Base-by-base conservation (phyloP, 208 protist species). In the Trichomonas gallinae region DNA sequence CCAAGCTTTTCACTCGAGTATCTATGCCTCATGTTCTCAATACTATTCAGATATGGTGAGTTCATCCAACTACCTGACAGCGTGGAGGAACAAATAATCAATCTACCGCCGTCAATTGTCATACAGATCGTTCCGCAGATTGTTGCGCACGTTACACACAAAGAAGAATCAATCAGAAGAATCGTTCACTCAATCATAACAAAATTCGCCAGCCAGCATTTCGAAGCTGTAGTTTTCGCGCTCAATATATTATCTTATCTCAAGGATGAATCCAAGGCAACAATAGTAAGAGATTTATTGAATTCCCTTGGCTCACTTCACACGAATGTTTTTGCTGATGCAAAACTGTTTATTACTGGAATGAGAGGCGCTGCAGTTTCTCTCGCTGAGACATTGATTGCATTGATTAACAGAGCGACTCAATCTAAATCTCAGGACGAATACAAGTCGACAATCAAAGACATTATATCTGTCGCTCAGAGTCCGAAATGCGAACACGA, bases 81-180 rank as follows among this genome's bases (percentile, higher is more conserved):
- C 36, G 26, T 89, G 6, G 17, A 31, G 36, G 40, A 89, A n/a
- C 10, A 46, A 46, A 89, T 89, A 0, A 46, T 89, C 9, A 44
- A 31, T 44, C 42, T 89, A 8, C 83, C 83, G 21, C 40, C 83
- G 9, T 34, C 40, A 21, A 46, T 89, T 46, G 40, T 89, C 9
- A 89, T 89, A 0, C 83, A 89, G 31, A 89, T 89, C 34, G 48
- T 89, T 89, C 83, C 83, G n/a, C 83, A 89, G 48, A 89, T 89
- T 89, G 83, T 89, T 8, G 83, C 36, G 0, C 83, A 89, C 48
- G 13, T 89, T 0, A 40, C 83, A 46, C 83, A 89, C 36, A 44
- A 44, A 89, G 83, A 46, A 46, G 40, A 89, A 46, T 31, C 13
- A 44, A 40, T 89, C 17, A 46, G 40, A 46, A n/a, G 40, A 48